These are phyloP conservation scores for Magnusiomyces clavatus DNA, from an alignment of 1,139 yeast genomes.

Conservation along the genomic window DNA sequence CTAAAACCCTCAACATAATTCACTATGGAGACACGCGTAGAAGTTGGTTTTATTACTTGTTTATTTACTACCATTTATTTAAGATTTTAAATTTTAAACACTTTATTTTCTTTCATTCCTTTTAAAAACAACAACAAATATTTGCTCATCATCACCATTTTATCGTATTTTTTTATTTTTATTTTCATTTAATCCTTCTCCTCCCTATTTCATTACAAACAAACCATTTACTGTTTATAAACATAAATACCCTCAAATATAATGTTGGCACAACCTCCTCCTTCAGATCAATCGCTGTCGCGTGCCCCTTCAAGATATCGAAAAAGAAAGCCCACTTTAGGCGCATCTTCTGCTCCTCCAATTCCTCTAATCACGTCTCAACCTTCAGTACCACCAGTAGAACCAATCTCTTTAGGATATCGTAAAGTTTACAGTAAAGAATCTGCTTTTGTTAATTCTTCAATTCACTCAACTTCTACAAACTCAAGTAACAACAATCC, in stretches of 20 bases:
- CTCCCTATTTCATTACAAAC: neutral
- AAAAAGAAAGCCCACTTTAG: neutral
- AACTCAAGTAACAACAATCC: neutral
- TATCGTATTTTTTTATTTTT: no score
- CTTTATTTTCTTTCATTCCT: no score
- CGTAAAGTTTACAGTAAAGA: constrained; percentile 3
- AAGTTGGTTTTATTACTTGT: no score
- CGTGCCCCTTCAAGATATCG: neutral
- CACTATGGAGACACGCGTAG: no score
- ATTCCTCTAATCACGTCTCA: neutral
- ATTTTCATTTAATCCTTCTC: no score
- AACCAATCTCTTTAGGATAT: constrained; percentile 7
- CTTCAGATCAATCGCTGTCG: neutral
- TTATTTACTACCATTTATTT: no score
- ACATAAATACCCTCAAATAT: no score
- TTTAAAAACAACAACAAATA: neutral
- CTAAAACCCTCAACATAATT: no score
- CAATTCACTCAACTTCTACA: neutral
- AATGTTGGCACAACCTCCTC: no score
- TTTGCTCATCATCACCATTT: constrained; percentile 1
- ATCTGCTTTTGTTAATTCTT: neutral
- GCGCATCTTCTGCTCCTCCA: neutral
- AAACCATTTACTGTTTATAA: no score
- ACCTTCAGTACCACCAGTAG: neutral
- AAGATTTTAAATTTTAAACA: no score